Evolutionary conservation across 2,329 filamentous ascomycete species (phyloP).

Genomic region (Epichloe sp.): DNA sequence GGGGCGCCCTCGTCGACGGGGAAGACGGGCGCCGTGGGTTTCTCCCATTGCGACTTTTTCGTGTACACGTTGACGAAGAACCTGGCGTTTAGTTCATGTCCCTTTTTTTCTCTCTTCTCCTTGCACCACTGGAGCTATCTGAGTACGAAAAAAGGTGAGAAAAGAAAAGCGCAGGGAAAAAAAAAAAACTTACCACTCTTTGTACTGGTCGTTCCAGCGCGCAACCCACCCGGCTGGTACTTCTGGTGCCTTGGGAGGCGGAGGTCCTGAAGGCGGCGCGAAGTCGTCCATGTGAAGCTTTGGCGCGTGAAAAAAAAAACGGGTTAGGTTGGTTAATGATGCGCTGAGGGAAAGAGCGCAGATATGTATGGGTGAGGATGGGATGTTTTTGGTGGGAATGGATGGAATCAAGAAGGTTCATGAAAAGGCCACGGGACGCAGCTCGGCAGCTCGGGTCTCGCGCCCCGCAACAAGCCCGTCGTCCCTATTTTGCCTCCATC

Average conservation of each 20-base stretch:
- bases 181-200: slow-evolving; percentile 49
- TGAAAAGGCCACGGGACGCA: no score
- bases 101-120: no score
- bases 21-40: slow-evolving; percentile 56
- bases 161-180: slow-evolving; percentile 5
- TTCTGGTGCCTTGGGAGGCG: slow-evolving; percentile 51
- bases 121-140: not conserved
- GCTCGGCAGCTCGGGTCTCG: no score
- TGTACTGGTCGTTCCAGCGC: slow-evolving; percentile 78
- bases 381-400: no score
- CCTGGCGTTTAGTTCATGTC: slow-evolving; percentile 28
- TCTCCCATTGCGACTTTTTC: slow-evolving; percentile 84
- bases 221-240: slow-evolving; percentile 60
- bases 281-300: slow-evolving; percentile 36
- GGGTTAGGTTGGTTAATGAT: no score
- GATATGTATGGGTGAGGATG: no score
- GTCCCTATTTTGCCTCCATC: no score
- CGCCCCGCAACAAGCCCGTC: no score
- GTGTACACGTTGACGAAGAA: slow-evolving; percentile 87
- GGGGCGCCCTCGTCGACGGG: slow-evolving; percentile 32
- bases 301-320: no score
- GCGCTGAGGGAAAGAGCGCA: no score
- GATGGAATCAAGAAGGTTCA: no score
- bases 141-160: not conserved
- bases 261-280: slow-evolving; percentile 38